phyloP scores from a whole-genome alignment of 139 green algal genomes.

The Astrephomene gubernaculifera region DNA sequence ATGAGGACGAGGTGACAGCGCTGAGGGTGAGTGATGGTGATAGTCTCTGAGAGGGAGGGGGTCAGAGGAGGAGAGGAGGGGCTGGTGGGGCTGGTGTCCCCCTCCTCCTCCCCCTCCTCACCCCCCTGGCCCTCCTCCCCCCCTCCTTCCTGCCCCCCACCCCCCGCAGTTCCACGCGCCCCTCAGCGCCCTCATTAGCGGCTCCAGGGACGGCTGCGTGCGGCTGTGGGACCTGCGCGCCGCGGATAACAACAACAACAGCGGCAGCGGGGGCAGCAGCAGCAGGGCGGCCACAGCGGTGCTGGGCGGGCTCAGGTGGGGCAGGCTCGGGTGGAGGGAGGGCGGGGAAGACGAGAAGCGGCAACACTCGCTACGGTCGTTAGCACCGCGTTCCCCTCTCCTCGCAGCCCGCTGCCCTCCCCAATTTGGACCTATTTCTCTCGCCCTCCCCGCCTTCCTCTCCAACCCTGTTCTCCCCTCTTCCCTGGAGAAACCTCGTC shows the following conservation, averaged over 20 bases:
- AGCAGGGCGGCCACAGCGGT: not conserved
- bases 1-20: slow-evolving; percentile 31
- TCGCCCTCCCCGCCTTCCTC: not conserved
- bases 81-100: not conserved
- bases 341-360: too few relatives aligned
- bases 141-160: not conserved
- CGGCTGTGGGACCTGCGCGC: slow-evolving; percentile 49
- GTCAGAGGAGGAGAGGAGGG: not conserved
- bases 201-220: slow-evolving; percentile 28
- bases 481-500: too few relatives aligned
- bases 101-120: not conserved
- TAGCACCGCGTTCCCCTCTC: too few relatives aligned
- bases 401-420: not conserved
- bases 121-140: not conserved
- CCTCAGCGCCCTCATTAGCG: not conserved
- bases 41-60: not conserved
- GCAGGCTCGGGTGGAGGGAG: too few relatives aligned
- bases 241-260: too few relatives aligned
- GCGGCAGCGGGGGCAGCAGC: too few relatives aligned
- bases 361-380: too few relatives aligned
- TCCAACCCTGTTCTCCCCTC: not conserved
- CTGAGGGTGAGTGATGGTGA: not conserved
- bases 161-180: not conserved
- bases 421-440: too few relatives aligned
- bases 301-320: slow-evolving; percentile 25